These are phyloP conservation scores for Mortierella sp. DNA, from an alignment of 371 early-diverging fungal genomes.

Conservation along the genomic window DNA sequence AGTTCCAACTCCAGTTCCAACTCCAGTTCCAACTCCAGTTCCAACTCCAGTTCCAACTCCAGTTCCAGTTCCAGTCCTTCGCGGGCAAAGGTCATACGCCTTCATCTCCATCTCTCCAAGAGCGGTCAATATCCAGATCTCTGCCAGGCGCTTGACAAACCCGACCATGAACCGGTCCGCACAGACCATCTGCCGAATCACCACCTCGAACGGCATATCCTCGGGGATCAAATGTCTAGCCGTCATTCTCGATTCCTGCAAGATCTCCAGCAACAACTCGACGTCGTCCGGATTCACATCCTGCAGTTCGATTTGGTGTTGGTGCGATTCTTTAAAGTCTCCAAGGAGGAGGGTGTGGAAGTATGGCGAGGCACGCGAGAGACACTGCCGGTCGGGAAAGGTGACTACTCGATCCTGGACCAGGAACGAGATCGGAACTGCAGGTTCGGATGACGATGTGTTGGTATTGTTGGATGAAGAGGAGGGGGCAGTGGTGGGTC, in stretches of 20 bases:
- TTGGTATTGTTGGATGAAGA: neutral
- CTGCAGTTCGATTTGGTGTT: slow-evolving; percentile 27
- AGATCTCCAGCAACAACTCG: slow-evolving; percentile 36
- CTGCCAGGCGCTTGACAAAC: slow-evolving; percentile 37
- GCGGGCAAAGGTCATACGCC: neutral
- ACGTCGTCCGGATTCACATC: slow-evolving; percentile 39
- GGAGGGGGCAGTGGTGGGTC: neutral
- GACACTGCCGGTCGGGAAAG: slow-evolving; percentile 26
- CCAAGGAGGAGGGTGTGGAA: slow-evolving; percentile 31
- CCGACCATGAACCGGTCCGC: slow-evolving; percentile 38
- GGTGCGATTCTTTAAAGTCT: slow-evolving; percentile 23
- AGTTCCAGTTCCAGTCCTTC: too few species aligned
- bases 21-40: neutral
- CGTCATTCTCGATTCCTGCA: slow-evolving; percentile 32
- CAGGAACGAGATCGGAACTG: slow-evolving; percentile 20
- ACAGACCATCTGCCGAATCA: slow-evolving; percentile 37
- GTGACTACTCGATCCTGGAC: slow-evolving; percentile 24
- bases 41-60: too few species aligned
- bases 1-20: neutral
- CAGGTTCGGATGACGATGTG: neutral
- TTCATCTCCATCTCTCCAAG: slow-evolving; percentile 21
- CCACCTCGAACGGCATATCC: slow-evolving; percentile 35
- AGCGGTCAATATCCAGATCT: slow-evolving; percentile 32
- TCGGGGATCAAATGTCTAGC: slow-evolving; percentile 23
- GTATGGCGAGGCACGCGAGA: slow-evolving; percentile 28